phyloP scores from a whole-genome alignment of 768 basidiomycete genomes.

The Trametes meyenii region DNA sequence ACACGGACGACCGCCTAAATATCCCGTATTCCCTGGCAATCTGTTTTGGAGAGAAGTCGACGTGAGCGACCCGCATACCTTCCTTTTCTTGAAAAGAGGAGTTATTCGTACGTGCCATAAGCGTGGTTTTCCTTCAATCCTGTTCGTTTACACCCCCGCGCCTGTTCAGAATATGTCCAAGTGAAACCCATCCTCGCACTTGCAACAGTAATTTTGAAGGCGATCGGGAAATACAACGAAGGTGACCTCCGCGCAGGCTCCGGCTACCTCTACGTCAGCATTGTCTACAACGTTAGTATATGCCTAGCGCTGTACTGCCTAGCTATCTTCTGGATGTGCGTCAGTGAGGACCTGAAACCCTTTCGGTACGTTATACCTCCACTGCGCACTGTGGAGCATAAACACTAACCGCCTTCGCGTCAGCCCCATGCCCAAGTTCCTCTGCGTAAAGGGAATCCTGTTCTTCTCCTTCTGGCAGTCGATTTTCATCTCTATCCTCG shows the following conservation, averaged over 20 bases:
- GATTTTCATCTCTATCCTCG: constrained; percentile 83
- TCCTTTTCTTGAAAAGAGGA: constrained; percentile 92
- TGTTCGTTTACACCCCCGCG: neutral
- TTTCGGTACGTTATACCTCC: constrained; percentile 62
- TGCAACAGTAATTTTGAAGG: constrained; percentile 85
- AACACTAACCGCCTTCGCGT: neutral
- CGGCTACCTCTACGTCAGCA: constrained; percentile 89
- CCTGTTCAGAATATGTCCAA: constrained; percentile 86
- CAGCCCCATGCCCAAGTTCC: constrained; percentile 94
- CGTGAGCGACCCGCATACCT: constrained; percentile 92
- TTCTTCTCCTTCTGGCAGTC: constrained; percentile 99
- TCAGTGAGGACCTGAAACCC: constrained; percentile 85
- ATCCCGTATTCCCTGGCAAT: constrained; percentile 82
- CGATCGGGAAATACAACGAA: constrained; percentile 84
- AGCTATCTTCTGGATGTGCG: constrained; percentile 96
- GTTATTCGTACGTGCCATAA: constrained; percentile 87
- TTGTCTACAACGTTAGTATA: constrained; percentile 84
- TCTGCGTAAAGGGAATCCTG: constrained; percentile 97
- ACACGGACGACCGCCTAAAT: constrained; percentile 88
- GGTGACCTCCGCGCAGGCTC: constrained; percentile 83
- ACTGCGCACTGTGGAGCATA: neutral
- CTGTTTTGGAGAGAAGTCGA: constrained; percentile 88
- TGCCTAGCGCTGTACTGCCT: constrained; percentile 85
- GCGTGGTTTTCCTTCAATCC: no score
- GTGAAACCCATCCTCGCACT: constrained; percentile 90